Base-by-base conservation (phyloP, 257 asterid genomes). In the Solanum bulbocastanum region DNA sequence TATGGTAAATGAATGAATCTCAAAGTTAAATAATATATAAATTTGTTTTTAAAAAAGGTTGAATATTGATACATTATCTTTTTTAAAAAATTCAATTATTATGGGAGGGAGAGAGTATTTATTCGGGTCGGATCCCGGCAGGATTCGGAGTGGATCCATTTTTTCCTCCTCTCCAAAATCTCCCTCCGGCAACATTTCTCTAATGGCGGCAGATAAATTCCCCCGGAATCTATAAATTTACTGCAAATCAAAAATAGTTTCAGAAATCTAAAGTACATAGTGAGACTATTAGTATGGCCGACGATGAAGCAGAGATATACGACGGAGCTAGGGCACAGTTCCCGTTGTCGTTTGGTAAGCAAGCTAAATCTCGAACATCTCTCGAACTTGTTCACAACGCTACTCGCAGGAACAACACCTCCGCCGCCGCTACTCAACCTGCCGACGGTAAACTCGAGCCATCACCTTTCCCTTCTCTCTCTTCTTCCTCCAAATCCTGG, bases 241-340 rank as follows among this genome's bases (percentile, higher is more conserved):
- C 42, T 20, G 65, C 6, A 87, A 89, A 91, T 60, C 56, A 78
- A 89, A 92, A 39, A 87, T 87, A 22, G 15, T 66, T 9, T 1
- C 65, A 30, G 18, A 33, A 32, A 60, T 14, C 7, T 11, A 0
- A 25, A 1, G 20, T 58, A 6, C 2, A 18, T 10, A 52, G 62
- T 58, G 66, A 20, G 66, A 56, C 10, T 1, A 20, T 58, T 7
- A 58, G 27, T 22, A 49, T 94, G 98, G 98, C 89, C 69, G 98
- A 96, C 25, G 98, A 96, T n/a, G 99, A 97, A 82, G 90, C 94
- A 33, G 98, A 93, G 86, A 88, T 92, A n/a, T 92, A 90, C 87
- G 97, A 94, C 52, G 98, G 98, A 79, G 90, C 90, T 35, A 93
- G 99, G 91, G 91, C 95, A 74, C 95, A 96, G 72, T 97, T 96